Evolutionary conservation across 2,329 filamentous ascomycete species (phyloP).

Genomic region (Aspergillus versicolor): DNA sequence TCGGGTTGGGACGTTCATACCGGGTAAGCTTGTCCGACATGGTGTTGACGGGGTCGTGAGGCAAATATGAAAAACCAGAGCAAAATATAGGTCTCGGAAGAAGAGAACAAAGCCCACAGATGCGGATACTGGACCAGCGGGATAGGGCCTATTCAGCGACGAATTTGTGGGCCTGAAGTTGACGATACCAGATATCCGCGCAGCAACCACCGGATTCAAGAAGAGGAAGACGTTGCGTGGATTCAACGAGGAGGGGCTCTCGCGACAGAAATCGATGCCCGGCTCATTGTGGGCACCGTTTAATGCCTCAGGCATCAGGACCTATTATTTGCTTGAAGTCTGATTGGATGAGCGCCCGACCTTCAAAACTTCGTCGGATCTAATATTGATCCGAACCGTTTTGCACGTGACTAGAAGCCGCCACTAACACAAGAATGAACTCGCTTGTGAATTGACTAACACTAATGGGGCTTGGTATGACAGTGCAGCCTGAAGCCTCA

Average conservation of each 20-base stretch:
- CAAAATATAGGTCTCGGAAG: constrained; percentile 6
- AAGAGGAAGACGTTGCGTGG: constrained; percentile 15
- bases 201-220: constrained; percentile 17
- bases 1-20: constrained; percentile 55
- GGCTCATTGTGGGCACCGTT: constrained; percentile 24
- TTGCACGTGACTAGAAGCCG: constrained; percentile 15
- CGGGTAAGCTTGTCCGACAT: constrained; percentile 96
- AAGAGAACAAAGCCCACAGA: constrained; percentile 13
- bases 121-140: constrained; percentile 5
- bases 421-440: constrained; percentile 20
- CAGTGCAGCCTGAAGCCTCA: constrained; percentile 27
- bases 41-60: constrained; percentile 33
- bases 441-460: constrained; percentile 22
- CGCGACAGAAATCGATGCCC: constrained; percentile 23
- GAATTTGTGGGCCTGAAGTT: constrained; percentile 15
- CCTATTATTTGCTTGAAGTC: constrained; percentile 18
- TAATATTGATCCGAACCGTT: constrained; percentile 10
- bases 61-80: not conserved
- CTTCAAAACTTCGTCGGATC: constrained; percentile 13
- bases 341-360: constrained; percentile 18
- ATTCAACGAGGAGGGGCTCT: constrained; percentile 22
- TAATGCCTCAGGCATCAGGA: constrained; percentile 19
- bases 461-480: constrained; percentile 12
- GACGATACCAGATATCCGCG: constrained; percentile 17
- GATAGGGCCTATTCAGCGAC: constrained; percentile 15